Conservation (phyloP, 2,329 filamentous ascomycete genomes). For the Cladosporium sp. region DNA sequence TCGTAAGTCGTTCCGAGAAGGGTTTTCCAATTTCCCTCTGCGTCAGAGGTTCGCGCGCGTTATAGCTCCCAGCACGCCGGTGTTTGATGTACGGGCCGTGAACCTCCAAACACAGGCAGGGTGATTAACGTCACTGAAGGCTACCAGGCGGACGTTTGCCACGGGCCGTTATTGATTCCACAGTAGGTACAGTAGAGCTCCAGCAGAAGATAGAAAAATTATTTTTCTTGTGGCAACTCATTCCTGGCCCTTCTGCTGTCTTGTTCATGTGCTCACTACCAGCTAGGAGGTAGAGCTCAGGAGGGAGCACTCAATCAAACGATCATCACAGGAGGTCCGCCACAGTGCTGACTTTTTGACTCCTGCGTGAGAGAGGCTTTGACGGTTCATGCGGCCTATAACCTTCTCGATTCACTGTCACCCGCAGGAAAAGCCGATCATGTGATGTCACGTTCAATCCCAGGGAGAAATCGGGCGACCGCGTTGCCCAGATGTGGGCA, state of each 20-base stretch:
- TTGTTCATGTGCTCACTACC: background rate
- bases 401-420: background rate
- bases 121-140: background rate
- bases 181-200: background rate
- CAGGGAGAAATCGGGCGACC: background rate
- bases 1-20: conserved; percentile 9
- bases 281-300: too few species aligned
- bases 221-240: background rate
- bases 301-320: background rate
- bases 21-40: conserved; percentile 5
- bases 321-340: background rate
- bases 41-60: background rate
- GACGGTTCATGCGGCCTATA: background rate
- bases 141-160: background rate
- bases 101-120: background rate
- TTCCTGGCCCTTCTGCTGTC: background rate
- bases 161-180: background rate
- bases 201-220: background rate
- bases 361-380: background rate
- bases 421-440: background rate
- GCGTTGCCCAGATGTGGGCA: background rate
- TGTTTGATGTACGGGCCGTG: conserved; percentile 5
- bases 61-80: conserved; percentile 12
- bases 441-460: conserved; percentile 11
- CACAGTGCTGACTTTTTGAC: background rate